Percentiles rank a stretch among this genome's conserved stretches.
Evolutionary conservation across 345 rosid species (phyloP).

Genomic region (thale cress (Arabidopsis thaliana)): DNA sequence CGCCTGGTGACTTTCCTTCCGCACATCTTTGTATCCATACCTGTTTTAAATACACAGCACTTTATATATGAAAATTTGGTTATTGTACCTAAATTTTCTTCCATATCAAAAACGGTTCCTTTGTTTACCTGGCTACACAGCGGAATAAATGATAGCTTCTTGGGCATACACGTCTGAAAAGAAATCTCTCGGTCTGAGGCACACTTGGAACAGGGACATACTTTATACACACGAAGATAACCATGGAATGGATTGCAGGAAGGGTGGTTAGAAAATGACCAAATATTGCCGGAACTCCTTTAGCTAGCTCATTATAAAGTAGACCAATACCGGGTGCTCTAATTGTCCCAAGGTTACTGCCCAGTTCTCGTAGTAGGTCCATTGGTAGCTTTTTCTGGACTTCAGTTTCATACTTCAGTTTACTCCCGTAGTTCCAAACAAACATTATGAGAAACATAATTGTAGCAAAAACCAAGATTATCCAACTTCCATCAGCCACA

Average conservation of each 20-base stretch:
- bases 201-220: slow-evolving; percentile 96
- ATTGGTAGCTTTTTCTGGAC: slow-evolving; percentile 90
- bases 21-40: slow-evolving; percentile 96
- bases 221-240: slow-evolving; percentile 93
- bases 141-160: slow-evolving; percentile 93
- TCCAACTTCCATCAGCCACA: slow-evolving; percentile 96
- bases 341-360: slow-evolving; percentile 92
- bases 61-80: background rate
- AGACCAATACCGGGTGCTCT: slow-evolving; percentile 99
- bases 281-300: slow-evolving; percentile 94
- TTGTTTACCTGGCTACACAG: slow-evolving; percentile 88
- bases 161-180: slow-evolving; percentile 90
- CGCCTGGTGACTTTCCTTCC: slow-evolving; percentile 92
- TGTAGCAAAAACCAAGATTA: slow-evolving; percentile 78
- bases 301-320: slow-evolving; percentile 88
- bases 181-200: slow-evolving; percentile 95
- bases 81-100: background rate
- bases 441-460: slow-evolving; percentile 89
- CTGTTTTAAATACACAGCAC: slow-evolving; percentile 45
- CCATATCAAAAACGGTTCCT: background rate
- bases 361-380: slow-evolving; percentile 90
- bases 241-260: slow-evolving; percentile 97
- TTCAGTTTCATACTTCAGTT: slow-evolving; percentile 96
- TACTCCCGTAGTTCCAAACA: slow-evolving; percentile 97
- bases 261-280: slow-evolving; percentile 97